Evolutionary conservation across 2,329 filamentous ascomycete genomes (phyloP), one percentile per base, ranked within the genome.

Genomic region (Fusarium pilosicola): DNA sequence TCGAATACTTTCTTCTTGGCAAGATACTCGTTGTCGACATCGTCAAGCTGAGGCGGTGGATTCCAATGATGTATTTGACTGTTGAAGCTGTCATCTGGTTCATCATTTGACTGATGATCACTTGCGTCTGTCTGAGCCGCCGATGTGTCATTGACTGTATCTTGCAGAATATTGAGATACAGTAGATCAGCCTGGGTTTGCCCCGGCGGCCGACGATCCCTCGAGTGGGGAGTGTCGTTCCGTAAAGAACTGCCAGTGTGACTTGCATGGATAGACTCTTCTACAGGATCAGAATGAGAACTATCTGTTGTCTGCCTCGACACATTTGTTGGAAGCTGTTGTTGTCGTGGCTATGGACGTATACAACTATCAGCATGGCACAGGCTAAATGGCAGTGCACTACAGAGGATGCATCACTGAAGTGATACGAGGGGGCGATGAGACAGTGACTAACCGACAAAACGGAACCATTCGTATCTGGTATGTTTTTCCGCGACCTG

Each of bases 111-210:
- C 3, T 45, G 20, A 10, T 20, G 20, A 15, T 58, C 58, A 3
- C 15, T 20, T 3, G 42, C 28, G 5, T 62, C 39, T 6, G 46
- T 52, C 6, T 66, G 62, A 1, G 7, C 20, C 0, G 42, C 17
- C 0, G n/a, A 36, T 1, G 56, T 57, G 3, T 57, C 45, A 9
- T 57, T 38, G 1, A 71, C 52, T 7, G 65, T 71, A 0, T 73
- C 74, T 34, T 76, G 62, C 1, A 75, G 36, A 22, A 75, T 75
- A 2, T 70, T 75, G 10, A 75, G 34, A 15, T 75, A 75, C 1
- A 69, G 68, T 5, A 71, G 39, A 12, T 75, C 73, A 0, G 73
- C 44, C 1, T 59, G 57, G 8, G 62, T 3, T 18, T 57, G 52
- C 5, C 54, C 32, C 1, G 49, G 28, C 0, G 41, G 28, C 4